Percentiles rank a stretch among this genome's conserved stretches.
Conservation (phyloP, 2,329 filamentous ascomycete genomes). For the Fusarium zealandicum region DNA sequence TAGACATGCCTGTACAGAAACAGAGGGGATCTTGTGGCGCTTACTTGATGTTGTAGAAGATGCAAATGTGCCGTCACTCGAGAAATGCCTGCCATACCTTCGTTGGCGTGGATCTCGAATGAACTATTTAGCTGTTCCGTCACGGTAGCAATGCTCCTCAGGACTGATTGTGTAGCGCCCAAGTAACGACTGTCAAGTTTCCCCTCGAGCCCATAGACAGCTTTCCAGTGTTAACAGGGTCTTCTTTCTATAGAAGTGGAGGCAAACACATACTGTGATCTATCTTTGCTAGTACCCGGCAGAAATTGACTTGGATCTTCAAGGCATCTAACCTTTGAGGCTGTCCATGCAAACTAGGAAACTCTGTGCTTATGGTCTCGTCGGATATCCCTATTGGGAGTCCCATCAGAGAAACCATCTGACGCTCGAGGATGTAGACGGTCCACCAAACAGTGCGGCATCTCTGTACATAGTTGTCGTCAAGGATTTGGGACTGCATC, state of each 20-base stretch:
- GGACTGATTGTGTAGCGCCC: constrained; percentile 26
- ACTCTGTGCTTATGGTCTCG: constrained; percentile 24
- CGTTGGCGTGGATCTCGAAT: constrained; percentile 26
- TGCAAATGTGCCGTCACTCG: constrained; percentile 31
- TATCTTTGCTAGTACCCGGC: constrained; percentile 28
- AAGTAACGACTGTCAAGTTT: constrained; percentile 37
- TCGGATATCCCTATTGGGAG: constrained; percentile 29
- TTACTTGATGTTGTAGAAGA: constrained; percentile 32
- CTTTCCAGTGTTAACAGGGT: neutral
- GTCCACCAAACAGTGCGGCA: constrained; percentile 29
- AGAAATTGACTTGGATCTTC: constrained; percentile 26
- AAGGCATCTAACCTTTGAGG: constrained; percentile 17
- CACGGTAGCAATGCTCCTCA: constrained; percentile 29
- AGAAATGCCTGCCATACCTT: constrained; percentile 23
- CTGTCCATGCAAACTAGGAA: constrained; percentile 17
- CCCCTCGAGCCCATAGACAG: constrained; percentile 35
- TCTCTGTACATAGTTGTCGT: constrained; percentile 21
- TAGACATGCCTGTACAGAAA: neutral
- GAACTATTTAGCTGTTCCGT: constrained; percentile 29
- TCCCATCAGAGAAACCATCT: constrained; percentile 29
- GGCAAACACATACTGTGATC: constrained; percentile 21
- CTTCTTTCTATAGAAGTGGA: rapidly evolving
- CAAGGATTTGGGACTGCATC: constrained; percentile 23
- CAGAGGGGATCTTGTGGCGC: neutral
- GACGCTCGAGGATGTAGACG: constrained; percentile 28